Conservation (phyloP, 345 rosid species). For the Acer negundo region DNA sequence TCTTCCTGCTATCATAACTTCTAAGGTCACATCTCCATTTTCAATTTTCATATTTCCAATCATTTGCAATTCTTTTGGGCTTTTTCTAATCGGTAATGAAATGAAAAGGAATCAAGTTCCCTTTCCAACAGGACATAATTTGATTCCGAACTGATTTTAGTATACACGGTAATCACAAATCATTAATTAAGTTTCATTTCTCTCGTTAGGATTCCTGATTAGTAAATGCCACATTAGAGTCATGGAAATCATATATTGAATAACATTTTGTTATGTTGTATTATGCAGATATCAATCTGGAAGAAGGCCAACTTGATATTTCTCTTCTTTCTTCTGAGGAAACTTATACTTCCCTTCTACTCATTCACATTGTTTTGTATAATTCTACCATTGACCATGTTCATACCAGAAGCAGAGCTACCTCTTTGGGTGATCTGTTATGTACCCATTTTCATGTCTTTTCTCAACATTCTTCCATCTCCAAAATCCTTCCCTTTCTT, state of each 20-base stretch:
- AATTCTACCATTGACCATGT: conserved; percentile 90
- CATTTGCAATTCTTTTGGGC: too few relatives aligned
- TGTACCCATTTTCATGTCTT: conserved; percentile 75
- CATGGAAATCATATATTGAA: too few relatives aligned
- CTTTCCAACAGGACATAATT: too few relatives aligned
- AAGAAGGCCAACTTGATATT: conserved; percentile 82
- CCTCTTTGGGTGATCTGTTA: conserved; percentile 91
- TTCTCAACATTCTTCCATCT: conserved; percentile 75
- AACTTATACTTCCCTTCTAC: conserved; percentile 86
- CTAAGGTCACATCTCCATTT: conserved; percentile 53
- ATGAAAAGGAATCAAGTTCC: too few relatives aligned
- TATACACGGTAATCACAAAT: too few relatives aligned
- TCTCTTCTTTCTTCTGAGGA: conserved; percentile 85
- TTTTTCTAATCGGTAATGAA: too few relatives aligned
- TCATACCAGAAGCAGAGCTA: conserved; percentile 83
- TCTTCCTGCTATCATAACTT: conserved; percentile 65
- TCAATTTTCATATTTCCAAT: too few relatives aligned
- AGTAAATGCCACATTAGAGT: too few relatives aligned
- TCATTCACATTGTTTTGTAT: conserved; percentile 92
- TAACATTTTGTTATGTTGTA: too few relatives aligned
- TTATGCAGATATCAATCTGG: conserved; percentile 60
- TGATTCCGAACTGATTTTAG: too few relatives aligned
- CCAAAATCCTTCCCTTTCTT: conserved; percentile 93
- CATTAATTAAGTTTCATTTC: too few relatives aligned
- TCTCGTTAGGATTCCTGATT: too few relatives aligned